These are phyloP conservation scores for Curvularia hawaiiensis DNA, from an alignment of 2,329 filamentous ascomycete species.

Conservation along the genomic window DNA sequence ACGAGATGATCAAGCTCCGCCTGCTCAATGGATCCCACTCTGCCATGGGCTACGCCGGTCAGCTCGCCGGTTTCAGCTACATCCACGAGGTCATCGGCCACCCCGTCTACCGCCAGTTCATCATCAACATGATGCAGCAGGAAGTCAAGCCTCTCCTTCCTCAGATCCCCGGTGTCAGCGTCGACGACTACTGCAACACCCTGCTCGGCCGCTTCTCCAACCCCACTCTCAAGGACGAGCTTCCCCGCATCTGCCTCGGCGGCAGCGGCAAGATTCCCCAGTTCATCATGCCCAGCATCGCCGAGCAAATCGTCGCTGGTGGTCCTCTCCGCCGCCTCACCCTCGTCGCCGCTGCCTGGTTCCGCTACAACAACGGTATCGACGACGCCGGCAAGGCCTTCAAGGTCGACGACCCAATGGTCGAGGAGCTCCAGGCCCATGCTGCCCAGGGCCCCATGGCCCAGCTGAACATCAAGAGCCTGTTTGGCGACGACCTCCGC, in stretches of 20 bases:
- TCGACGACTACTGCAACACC: slow-evolving; percentile 36
- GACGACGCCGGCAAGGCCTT: slow-evolving; percentile 32
- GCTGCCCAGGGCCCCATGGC: slow-evolving; percentile 24
- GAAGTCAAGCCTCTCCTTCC: slow-evolving; percentile 38
- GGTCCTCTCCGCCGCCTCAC: slow-evolving; percentile 33
- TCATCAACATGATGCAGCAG: slow-evolving; percentile 38
- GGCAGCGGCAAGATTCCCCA: slow-evolving; percentile 38
- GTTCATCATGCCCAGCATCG: slow-evolving; percentile 39
- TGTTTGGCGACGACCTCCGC: slow-evolving; percentile 38
- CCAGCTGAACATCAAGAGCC: slow-evolving; percentile 20
- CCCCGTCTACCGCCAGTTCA: slow-evolving; percentile 32
- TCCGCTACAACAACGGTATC: slow-evolving; percentile 34
- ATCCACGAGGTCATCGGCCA: slow-evolving; percentile 36
- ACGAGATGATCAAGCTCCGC: slow-evolving; percentile 37
- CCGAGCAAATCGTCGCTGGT: slow-evolving; percentile 33
- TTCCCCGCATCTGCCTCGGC: slow-evolving; percentile 38
- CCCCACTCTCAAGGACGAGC: slow-evolving; percentile 36
- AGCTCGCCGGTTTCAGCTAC: slow-evolving; percentile 34
- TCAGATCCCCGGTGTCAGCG: slow-evolving; percentile 33
- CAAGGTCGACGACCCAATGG: slow-evolving; percentile 34
- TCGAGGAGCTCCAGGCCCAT: slow-evolving; percentile 30
- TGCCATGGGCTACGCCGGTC: slow-evolving; percentile 35
- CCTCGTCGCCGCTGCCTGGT: slow-evolving; percentile 34
- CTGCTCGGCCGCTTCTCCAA: slow-evolving; percentile 36
- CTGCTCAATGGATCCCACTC: slow-evolving; percentile 37